These are phyloP conservation scores for Bipolaris zeicola DNA, from an alignment of 2,329 filamentous ascomycete genomes.

Conservation along the genomic window DNA sequence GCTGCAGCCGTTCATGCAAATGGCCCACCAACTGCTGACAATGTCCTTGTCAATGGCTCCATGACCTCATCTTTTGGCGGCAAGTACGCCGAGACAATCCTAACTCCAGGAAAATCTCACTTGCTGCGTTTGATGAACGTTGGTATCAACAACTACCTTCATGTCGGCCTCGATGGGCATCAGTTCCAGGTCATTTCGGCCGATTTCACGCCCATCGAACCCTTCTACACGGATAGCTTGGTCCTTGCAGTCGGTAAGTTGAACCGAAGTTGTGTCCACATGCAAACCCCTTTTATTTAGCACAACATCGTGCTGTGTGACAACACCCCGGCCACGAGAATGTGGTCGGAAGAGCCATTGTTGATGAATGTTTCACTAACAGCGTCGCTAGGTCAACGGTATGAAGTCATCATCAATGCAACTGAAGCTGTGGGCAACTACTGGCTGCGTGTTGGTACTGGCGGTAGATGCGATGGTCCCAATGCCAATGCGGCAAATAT, in stretches of 20 bases:
- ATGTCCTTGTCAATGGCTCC: conserved; percentile 60
- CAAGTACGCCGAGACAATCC: conserved; percentile 39
- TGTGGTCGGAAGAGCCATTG: conserved; percentile 12
- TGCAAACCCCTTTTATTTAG: neutral
- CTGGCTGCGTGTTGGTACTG: conserved; percentile 46
- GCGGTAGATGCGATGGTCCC: conserved; percentile 43
- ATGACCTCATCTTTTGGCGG: conserved; percentile 50
- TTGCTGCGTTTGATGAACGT: conserved; percentile 53
- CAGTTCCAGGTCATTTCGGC: conserved; percentile 51
- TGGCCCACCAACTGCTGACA: conserved; percentile 54
- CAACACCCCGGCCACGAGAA: conserved; percentile 12
- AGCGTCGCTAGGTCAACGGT: conserved; percentile 42
- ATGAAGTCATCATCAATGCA: conserved; percentile 49
- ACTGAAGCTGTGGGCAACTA: conserved; percentile 40
- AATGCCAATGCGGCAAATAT: conserved; percentile 44
- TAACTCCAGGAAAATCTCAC: conserved; percentile 51
- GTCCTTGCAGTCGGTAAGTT: conserved; percentile 46
- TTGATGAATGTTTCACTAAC: conserved; percentile 27
- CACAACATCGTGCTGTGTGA: conserved; percentile 11
- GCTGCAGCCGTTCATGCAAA: conserved; percentile 45
- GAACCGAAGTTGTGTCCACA: neutral
- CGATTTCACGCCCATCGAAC: conserved; percentile 53
- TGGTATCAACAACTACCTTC: conserved; percentile 34
- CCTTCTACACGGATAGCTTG: conserved; percentile 46
- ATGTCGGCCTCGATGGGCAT: conserved; percentile 43